Percentiles rank a stretch among this genome's conserved stretches.
These are phyloP conservation scores for Fagopyrum tataricum DNA, from an alignment of 148 eudicot genomes.

Conservation along the genomic window DNA sequence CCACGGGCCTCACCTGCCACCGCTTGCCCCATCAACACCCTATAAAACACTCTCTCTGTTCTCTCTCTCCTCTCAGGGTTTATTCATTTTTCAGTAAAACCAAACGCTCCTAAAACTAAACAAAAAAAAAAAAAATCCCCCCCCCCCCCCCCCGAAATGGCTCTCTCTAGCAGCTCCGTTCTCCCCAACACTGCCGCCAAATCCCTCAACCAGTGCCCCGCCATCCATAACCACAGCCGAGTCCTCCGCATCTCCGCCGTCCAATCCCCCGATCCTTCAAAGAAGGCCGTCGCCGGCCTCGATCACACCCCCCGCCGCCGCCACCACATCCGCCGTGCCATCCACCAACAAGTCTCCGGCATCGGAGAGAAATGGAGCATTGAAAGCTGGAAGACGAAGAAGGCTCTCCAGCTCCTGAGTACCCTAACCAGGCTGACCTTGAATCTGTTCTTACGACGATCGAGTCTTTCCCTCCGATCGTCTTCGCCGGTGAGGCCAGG, in stretches of 20 bases:
- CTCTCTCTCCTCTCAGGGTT: background rate
- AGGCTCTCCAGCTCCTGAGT: constrained; percentile 21
- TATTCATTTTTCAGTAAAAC: background rate
- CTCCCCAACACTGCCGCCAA: constrained; percentile 24
- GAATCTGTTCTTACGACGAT: constrained; percentile 12
- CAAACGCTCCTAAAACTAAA: background rate
- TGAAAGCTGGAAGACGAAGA: constrained; percentile 22
- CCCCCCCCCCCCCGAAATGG: background rate
- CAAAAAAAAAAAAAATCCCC: constrained; percentile 22
- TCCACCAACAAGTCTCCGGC: background rate
- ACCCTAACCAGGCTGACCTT: constrained; percentile 13
- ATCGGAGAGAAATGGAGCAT: constrained; percentile 13
- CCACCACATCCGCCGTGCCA: constrained; percentile 3
- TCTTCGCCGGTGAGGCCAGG: constrained; percentile 23
- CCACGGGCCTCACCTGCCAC: constrained; percentile 9
- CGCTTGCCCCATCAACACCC: background rate
- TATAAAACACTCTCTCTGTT: constrained; percentile 2
- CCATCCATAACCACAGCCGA: constrained; percentile 19
- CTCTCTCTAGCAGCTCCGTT: constrained; percentile 8
- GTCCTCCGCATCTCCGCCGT: constrained; percentile 20
- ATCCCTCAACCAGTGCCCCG: constrained; percentile 29
- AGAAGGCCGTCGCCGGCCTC: constrained; percentile 5
- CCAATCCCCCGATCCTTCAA: constrained; percentile 15
- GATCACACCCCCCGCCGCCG: constrained; percentile 1
- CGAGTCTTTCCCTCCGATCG: constrained; percentile 18